Evolutionary conservation across 495 filamentous ascomycete species (phyloP).

Genomic region (Penicillium flavigenum): DNA sequence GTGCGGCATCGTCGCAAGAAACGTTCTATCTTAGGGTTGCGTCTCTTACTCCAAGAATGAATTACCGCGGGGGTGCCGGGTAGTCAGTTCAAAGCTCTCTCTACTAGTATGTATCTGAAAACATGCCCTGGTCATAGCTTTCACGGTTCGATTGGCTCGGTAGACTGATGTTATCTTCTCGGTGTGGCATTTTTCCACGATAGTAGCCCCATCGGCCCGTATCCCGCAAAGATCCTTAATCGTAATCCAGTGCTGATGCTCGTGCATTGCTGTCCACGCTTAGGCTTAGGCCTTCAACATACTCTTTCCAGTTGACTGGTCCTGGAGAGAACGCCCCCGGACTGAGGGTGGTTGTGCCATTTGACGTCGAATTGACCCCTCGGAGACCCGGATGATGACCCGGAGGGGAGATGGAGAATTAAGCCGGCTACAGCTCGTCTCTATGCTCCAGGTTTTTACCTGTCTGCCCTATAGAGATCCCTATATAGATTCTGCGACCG

Average conservation of each 20-base stretch:
- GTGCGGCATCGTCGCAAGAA: no score
- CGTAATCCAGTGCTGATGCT: conserved; percentile 45
- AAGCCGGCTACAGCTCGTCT: no score
- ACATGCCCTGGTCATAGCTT: conserved; percentile 62
- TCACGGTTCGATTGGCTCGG: conserved; percentile 53
- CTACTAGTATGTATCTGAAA: conserved; percentile 55
- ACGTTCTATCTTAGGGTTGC: no score
- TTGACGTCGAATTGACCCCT: conserved; percentile 43
- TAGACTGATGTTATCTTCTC: conserved; percentile 47
- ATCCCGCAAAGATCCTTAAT: conserved; percentile 37
- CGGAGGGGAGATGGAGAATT: no score
- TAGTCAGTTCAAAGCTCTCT: conserved; percentile 70
- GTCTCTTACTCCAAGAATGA: conserved; percentile 53
- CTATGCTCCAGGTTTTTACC: no score
- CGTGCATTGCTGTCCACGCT: conserved; percentile 51
- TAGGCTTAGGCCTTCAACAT: conserved; percentile 49
- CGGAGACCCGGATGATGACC: conserved; percentile 43
- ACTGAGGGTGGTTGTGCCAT: conserved; percentile 46
- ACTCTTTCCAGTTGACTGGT: conserved; percentile 44
- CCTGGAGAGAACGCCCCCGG: conserved; percentile 46
- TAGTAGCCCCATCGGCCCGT: conserved; percentile 32
- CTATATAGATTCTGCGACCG: no score
- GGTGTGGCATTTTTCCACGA: conserved; percentile 46
- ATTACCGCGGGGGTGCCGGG: conserved; percentile 52
- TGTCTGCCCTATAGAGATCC: no score